phyloP scores from a whole-genome alignment of 345 rosid genomes.

The Eucalyptus dawsonii region DNA sequence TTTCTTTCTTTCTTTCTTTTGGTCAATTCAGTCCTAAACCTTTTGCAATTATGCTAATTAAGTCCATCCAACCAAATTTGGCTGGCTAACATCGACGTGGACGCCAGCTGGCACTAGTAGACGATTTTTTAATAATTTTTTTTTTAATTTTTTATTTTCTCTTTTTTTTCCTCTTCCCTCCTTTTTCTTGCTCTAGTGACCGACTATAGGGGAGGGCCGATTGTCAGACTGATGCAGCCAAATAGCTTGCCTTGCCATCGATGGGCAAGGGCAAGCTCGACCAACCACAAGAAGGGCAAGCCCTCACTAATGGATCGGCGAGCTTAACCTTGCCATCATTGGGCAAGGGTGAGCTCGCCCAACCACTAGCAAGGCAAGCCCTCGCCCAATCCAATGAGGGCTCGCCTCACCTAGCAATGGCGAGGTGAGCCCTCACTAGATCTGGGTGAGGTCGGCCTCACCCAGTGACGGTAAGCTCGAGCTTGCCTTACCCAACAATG shows the following conservation, averaged over 20 bases:
- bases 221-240: accelerated
- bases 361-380: too few relatives aligned
- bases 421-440: too few relatives aligned
- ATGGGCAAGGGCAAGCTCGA: too few relatives aligned
- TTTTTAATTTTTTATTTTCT: too few relatives aligned
- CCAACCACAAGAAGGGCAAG: accelerated
- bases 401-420: too few relatives aligned
- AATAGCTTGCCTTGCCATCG: too few relatives aligned
- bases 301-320: too few relatives aligned
- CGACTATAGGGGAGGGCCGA: accelerated
- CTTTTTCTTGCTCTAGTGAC: accelerated
- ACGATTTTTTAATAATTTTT: too few relatives aligned
- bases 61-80: too few relatives aligned
- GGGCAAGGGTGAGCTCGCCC: accelerated
- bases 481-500: too few relatives aligned
- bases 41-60: accelerated
- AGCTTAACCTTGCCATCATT: accelerated
- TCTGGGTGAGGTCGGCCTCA: accelerated
- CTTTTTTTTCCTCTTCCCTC: too few relatives aligned
- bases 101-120: accelerated
- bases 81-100: accelerated
- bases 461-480: accelerated
- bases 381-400: accelerated
- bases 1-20: accelerated
- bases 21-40: accelerated